Evolutionary conservation across 495 filamentous ascomycete genomes (phyloP).

Genomic region (Chlorociboria aeruginascens): DNA sequence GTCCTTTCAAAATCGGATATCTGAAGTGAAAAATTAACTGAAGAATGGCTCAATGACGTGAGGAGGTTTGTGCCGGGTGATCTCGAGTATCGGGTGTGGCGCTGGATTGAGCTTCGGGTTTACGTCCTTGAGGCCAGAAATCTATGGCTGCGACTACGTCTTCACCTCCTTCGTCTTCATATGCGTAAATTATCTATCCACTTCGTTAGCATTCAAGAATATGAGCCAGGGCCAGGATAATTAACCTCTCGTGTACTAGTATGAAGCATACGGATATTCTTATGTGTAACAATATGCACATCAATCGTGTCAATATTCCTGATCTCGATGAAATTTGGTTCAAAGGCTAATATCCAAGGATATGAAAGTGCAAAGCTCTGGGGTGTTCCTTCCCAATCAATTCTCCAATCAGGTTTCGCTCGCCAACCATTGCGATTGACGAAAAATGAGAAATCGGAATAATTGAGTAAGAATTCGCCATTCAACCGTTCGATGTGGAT

Average conservation of each 20-base stretch:
- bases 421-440: constrained; percentile 98
- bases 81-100: constrained; percentile 1
- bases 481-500: constrained; percentile 95
- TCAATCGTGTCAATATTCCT: constrained; percentile 85
- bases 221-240: constrained; percentile 8
- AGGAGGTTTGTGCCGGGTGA: constrained; percentile 9
- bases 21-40: no score
- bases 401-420: constrained; percentile 88
- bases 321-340: constrained; percentile 97
- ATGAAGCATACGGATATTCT: constrained; percentile 94
- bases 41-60: constrained; percentile 6
- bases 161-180: constrained; percentile 90
- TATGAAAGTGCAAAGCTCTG: constrained; percentile 84
- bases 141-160: constrained; percentile 93
- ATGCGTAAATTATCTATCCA: constrained; percentile 79
- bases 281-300: constrained; percentile 88
- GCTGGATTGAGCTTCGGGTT: constrained; percentile 10
- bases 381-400: constrained; percentile 93
- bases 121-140: constrained; percentile 57
- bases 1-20: no score
- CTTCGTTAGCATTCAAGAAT: constrained; percentile 14
- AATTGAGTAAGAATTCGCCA: constrained; percentile 94
- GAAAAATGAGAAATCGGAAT: constrained; percentile 97
- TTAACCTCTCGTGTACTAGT: constrained; percentile 89
- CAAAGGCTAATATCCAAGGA: constrained; percentile 94